Evolutionary conservation across 192 early-diverging fungal genomes (phyloP).

Genomic region (Gigaspora rosea): DNA sequence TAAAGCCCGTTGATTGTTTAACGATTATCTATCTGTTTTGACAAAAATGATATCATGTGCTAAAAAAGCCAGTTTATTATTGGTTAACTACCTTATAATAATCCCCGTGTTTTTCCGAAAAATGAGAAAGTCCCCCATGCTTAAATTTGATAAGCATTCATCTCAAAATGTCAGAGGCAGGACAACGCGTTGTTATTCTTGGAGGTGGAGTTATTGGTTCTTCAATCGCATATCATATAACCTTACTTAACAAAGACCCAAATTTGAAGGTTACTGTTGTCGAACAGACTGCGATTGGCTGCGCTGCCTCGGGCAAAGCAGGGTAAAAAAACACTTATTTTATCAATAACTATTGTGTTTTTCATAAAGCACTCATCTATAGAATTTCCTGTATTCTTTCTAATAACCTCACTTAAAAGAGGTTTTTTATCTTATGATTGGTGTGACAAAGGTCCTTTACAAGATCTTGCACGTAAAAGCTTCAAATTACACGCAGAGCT

Average conservation of each 20-base stretch:
- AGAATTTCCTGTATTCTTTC: neutral
- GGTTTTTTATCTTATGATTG: conserved; percentile 51
- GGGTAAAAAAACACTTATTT: conserved; percentile 24
- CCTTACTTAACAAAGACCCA: conserved; percentile 35
- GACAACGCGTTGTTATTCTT: conserved; percentile 43
- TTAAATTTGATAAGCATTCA: too few relatives aligned
- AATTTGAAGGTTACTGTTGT: conserved; percentile 42
- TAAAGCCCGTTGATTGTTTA: too few relatives aligned
- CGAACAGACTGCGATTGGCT: conserved; percentile 45
- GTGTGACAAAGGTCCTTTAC: conserved; percentile 38
- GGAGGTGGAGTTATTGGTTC: conserved; percentile 51
- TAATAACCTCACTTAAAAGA: conserved; percentile 12
- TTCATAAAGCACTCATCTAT: neutral
- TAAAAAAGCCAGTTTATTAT: too few relatives aligned
- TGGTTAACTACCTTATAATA: too few relatives aligned
- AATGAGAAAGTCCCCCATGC: too few relatives aligned
- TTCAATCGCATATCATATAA: conserved; percentile 45
- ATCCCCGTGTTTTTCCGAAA: too few relatives aligned
- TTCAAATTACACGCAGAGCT: conserved; percentile 47
- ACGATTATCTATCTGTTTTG: too few relatives aligned
- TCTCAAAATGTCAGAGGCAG: neutral
- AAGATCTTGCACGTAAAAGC: conserved; percentile 41
- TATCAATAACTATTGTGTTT: too few relatives aligned
- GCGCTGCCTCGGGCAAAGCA: conserved; percentile 48
- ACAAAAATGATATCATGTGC: too few relatives aligned